Conservation (phyloP, 108 stramenopile species). For the Stephanodiscus minutulus region DNA sequence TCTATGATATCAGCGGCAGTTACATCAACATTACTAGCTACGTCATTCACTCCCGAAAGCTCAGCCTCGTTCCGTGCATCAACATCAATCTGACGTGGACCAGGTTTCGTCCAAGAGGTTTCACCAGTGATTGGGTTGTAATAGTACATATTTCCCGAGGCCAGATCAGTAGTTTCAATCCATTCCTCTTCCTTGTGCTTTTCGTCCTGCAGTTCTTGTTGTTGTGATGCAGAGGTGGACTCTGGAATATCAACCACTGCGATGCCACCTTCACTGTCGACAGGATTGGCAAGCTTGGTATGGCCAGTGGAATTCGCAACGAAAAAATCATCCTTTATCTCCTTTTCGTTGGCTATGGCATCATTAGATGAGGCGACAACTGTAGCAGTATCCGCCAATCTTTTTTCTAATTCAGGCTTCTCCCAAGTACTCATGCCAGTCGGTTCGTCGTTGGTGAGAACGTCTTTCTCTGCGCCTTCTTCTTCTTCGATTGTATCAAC, state of each 20-base stretch:
- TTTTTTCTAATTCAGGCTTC: slow-evolving; percentile 31
- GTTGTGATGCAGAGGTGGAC: not conserved
- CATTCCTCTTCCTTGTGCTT: slow-evolving; percentile 42
- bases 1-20: not conserved
- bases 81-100: not conserved
- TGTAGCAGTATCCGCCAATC: not conserved
- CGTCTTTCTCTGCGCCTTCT: not conserved
- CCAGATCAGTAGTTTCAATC: slow-evolving; percentile 56
- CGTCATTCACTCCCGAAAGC: not conserved
- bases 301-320: not conserved
- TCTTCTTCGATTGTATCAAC: not conserved
- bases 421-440: slow-evolving; percentile 78
- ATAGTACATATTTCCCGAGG: slow-evolving; percentile 60
- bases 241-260: not conserved
- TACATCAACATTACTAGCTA: not conserved
- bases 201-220: not conserved
- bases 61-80: not conserved
- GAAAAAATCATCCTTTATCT: not conserved
- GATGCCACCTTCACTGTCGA: not conserved
- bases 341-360: not conserved
- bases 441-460: not conserved
- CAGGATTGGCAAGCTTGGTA: not conserved
- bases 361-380: not conserved
- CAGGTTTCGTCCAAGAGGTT: slow-evolving; percentile 58
- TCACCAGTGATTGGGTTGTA: slow-evolving; percentile 39